These are phyloP conservation scores for Tuber melanosporum DNA, from an alignment of 495 filamentous ascomycete genomes.

Conservation along the genomic window DNA sequence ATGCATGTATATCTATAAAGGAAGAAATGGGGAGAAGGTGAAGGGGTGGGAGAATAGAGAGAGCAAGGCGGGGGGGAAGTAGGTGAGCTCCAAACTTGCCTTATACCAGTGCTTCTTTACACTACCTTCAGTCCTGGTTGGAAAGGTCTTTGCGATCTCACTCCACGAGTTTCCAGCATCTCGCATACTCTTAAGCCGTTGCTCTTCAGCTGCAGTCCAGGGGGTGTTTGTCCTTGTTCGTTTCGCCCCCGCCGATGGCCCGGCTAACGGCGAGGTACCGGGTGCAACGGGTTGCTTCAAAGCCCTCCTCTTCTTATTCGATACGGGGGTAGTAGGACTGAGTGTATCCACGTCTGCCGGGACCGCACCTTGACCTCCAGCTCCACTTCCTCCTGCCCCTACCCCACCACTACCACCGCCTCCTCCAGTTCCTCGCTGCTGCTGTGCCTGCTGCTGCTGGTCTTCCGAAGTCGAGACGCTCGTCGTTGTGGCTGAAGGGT, in stretches of 20 bases:
- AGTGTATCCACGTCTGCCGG: slow-evolving; percentile 31
- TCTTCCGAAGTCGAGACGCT: slow-evolving; percentile 18
- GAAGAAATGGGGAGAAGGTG: not conserved
- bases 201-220: slow-evolving; percentile 93
- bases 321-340: slow-evolving; percentile 31
- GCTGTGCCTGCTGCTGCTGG: slow-evolving; percentile 33
- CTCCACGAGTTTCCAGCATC: slow-evolving; percentile 92
- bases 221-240: slow-evolving; percentile 95
- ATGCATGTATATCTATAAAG: slow-evolving; percentile 7
- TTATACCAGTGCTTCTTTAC: slow-evolving; percentile 99
- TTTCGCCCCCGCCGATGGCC: slow-evolving; percentile 49
- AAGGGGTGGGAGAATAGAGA: not conserved
- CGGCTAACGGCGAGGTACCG: slow-evolving; percentile 24
- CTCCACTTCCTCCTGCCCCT: not conserved
- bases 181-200: slow-evolving; percentile 83
- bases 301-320: slow-evolving; percentile 36
- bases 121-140: slow-evolving; percentile 85
- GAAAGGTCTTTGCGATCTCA: slow-evolving; percentile 97
- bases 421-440: not conserved
- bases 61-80: not conserved
- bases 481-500: slow-evolving; percentile 36
- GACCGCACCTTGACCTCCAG: not conserved
- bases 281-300: slow-evolving; percentile 30
- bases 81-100: slow-evolving; percentile 48
- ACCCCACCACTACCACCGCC: not conserved